Evolutionary conservation across 106 monocot genomes (phyloP), one percentile per base, ranked within the genome.

Genomic region (Posidonia australis): DNA sequence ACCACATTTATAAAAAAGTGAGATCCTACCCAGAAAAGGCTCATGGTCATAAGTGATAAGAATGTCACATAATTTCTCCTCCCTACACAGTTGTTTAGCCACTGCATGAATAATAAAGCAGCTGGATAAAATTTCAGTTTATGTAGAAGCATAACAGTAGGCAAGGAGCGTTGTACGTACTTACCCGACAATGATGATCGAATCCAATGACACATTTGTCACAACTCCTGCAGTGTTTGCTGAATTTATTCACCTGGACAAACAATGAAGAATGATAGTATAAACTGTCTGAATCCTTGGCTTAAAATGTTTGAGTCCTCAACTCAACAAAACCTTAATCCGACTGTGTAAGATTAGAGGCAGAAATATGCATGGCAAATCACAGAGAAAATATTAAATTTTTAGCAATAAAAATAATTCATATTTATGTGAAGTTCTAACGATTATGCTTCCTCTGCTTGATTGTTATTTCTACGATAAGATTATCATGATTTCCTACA

Each of bases 131-230:
- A 60, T 16, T 59, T 12, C 18, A 60, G 32, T 26, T 60, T 60
- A 25, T 32, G 9, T 30, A 60, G 29, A 60, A 29, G 60, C 28
- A 24, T 30, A 41, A 36, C 6, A 17, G 22, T 13, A 54, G 54
- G n/a, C 9, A 36, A n/a, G 47, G 24, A 18, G 4, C 25, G 51
- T 44, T 56, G 16, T n/a, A 18, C 16, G 19, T 62, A n/a, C 54
- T 21, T 76, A 90, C 90, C 69, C 85, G 82, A 25, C 90, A 90
- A 65, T 90, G 90, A 74, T 90, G 90, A 78, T 90, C 90, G 68
- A 90, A 90, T 60, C 83, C 85, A 74, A 85, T 78, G 16, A 90
- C 76, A 68, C 84, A 84, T 56, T 84, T 84, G 75, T 84, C 80
- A 64, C 84, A 84, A 64, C 72, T 81, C 45, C 85, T 25, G 58